phyloP scores from a whole-genome alignment of 805 yeast species.

The Wickerhamiella sorbophila region DNA sequence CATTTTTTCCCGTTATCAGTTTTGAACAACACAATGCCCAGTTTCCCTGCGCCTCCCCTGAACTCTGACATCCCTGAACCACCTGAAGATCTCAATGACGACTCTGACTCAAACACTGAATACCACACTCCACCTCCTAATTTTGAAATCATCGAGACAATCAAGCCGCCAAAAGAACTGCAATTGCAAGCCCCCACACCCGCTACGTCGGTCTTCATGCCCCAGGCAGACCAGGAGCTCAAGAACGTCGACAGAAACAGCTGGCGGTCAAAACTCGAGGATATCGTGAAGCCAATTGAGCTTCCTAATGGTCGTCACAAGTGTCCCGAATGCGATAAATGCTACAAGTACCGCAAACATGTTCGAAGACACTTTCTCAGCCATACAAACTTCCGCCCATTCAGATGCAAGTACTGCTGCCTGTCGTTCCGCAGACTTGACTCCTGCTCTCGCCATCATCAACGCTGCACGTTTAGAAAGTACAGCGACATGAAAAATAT shows the following conservation, averaged over 20 bases:
- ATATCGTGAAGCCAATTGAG: conserved; percentile 4
- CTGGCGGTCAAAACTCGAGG: background rate
- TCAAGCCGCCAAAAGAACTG: too few relatives aligned
- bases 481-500: conserved; percentile 1
- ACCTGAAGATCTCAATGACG: too few relatives aligned
- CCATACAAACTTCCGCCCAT: conserved; percentile 10
- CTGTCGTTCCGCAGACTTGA: conserved; percentile 12
- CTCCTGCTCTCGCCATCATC: conserved; percentile 9
- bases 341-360: conserved; percentile 15
- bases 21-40: too few relatives aligned
- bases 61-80: too few relatives aligned
- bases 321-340: conserved; percentile 13
- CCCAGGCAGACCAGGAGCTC: background rate
- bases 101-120: too few relatives aligned
- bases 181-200: too few relatives aligned
- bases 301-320: conserved; percentile 10
- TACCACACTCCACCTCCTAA: too few relatives aligned
- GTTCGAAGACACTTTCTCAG: conserved; percentile 14
- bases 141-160: too few relatives aligned
- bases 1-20: too few relatives aligned
- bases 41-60: too few relatives aligned
- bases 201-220: too few relatives aligned
- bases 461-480: conserved; percentile 7
- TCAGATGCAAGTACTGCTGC: conserved; percentile 9
- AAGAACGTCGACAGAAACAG: background rate